These are phyloP conservation scores for Brasilioporus rufonigricans DNA, from an alignment of 768 basidiomycete species.

Conservation along the genomic window DNA sequence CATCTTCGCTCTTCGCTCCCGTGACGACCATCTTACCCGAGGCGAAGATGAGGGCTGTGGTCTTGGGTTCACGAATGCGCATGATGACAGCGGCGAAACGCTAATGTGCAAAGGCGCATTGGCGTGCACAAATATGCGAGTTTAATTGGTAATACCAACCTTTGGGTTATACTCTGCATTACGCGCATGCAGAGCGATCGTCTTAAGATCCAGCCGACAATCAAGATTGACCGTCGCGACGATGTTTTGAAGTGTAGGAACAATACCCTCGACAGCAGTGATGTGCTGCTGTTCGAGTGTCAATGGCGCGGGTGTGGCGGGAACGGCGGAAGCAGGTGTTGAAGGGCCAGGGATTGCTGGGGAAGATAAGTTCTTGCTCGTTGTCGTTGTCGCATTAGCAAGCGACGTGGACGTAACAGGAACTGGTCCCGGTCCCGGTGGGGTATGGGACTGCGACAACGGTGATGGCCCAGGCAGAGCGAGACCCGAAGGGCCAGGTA, in stretches of 20 bases:
- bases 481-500: constrained; percentile 42
- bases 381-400: constrained; percentile 30
- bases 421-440: constrained; percentile 23
- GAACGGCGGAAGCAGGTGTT: constrained; percentile 49
- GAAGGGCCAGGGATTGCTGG: constrained; percentile 59
- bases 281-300: constrained; percentile 93
- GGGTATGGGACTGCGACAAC: constrained; percentile 43
- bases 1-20: constrained; percentile 98
- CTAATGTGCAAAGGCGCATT: constrained; percentile 71
- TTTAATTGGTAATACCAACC: constrained; percentile 64
- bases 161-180: constrained; percentile 99
- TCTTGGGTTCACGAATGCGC: constrained; percentile 99
- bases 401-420: constrained; percentile 12
- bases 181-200: constrained; percentile 94
- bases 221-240: constrained; percentile 99
- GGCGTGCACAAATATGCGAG: constrained; percentile 46
- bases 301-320: constrained; percentile 68
- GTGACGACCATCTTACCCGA: constrained; percentile 99
- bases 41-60: constrained; percentile 98
- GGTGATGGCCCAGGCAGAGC: constrained; percentile 57
- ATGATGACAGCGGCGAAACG: constrained; percentile 99
- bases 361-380: constrained; percentile 31
- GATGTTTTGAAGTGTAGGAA: constrained; percentile 99
- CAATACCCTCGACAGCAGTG: constrained; percentile 95
- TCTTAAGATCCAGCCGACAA: constrained; percentile 95